Percentiles rank a stretch among this genome's conserved stretches.
Evolutionary conservation across 495 filamentous ascomycete species (phyloP).

Genomic region (Xylaria cubensis): DNA sequence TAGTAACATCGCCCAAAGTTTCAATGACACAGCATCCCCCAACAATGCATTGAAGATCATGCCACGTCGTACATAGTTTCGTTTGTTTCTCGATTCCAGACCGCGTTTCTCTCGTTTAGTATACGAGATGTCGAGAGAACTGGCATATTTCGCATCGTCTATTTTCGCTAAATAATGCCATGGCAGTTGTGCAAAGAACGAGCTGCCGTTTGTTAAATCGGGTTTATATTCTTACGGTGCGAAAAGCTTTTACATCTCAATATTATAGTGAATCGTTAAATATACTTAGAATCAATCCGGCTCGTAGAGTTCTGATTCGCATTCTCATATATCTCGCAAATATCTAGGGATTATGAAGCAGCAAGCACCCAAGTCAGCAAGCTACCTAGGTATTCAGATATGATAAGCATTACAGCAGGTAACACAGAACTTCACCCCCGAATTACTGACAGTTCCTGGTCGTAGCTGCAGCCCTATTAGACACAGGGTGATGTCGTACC

Average conservation of each 20-base stretch:
- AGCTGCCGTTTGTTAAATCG: not conserved
- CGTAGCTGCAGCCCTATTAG: not conserved
- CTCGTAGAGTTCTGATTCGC: not conserved
- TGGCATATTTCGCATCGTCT: not conserved
- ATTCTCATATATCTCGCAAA: not conserved
- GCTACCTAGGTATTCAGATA: not conserved
- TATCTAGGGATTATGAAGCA: not conserved
- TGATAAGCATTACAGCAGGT: too few species aligned
- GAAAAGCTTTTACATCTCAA: not conserved
- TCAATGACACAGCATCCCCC: not conserved
- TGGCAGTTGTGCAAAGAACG: not conserved
- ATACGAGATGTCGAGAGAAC: not conserved
- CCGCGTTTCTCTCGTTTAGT: not conserved
- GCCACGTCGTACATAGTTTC: not conserved
- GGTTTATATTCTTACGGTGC: too few species aligned
- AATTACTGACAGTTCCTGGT: not conserved
- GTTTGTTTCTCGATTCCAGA: not conserved
- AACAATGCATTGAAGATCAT: constrained; percentile 10
- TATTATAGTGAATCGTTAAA: not conserved
- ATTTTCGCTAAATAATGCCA: not conserved
- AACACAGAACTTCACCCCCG: not conserved
- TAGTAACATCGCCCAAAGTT: constrained; percentile 1
- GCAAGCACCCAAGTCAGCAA: not conserved
- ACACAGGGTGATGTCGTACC: not conserved
- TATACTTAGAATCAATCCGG: not conserved